Conservation (phyloP, 768 basidiomycete species). For the Lentinula aciculospora region DNA sequence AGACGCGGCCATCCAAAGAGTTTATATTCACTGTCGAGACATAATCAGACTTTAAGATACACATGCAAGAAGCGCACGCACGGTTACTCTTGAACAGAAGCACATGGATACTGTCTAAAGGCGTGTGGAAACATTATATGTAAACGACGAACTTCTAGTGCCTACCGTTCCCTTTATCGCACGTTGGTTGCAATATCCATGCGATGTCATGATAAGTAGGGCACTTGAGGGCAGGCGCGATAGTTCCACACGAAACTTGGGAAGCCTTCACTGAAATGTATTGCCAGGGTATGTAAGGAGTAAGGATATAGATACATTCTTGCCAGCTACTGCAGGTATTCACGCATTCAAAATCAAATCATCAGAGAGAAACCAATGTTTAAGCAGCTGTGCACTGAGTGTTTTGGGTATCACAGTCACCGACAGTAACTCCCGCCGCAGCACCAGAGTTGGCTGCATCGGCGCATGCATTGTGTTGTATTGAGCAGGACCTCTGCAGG, state of each 20-base stretch:
- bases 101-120: not conserved
- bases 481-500: conserved; percentile 52
- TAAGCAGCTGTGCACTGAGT: conserved; percentile 20
- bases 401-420: conserved; percentile 25
- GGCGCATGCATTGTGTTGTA: conserved; percentile 39
- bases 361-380: not conserved
- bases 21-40: no score
- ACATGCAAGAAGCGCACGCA: not conserved
- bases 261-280: conserved; percentile 9
- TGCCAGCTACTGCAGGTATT: not conserved
- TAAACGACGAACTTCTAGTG: no score
- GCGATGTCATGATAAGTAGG: no score
- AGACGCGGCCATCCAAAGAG: not conserved
- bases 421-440: conserved; percentile 29
- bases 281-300: conserved; percentile 9
- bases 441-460: conserved; percentile 44
- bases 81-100: not conserved
- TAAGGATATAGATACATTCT: conserved; percentile 7
- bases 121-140: not conserved
- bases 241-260: not conserved
- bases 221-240: not conserved
- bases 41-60: not conserved
- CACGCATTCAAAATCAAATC: not conserved
- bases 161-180: no score
- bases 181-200: no score